These are phyloP conservation scores for Aquilaria agallochum DNA, from an alignment of 441 rosid species.

Conservation along the genomic window DNA sequence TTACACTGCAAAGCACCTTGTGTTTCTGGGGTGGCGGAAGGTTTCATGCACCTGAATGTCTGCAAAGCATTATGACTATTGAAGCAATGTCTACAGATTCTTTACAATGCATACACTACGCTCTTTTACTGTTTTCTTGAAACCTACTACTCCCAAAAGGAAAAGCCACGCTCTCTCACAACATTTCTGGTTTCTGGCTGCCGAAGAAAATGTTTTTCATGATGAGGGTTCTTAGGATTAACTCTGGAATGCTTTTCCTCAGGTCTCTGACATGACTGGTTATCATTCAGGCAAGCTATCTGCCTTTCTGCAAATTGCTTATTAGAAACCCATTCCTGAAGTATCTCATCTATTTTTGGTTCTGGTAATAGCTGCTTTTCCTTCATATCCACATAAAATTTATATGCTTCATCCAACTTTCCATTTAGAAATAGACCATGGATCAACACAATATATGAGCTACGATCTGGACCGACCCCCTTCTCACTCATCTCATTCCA, in stretches of 20 bases:
- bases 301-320: conserved; percentile 46
- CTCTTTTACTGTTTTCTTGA: conserved; percentile 12
- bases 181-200: conserved; percentile 65
- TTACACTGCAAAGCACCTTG: conserved; percentile 10
- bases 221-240: conserved; percentile 25
- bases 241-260: conserved; percentile 19
- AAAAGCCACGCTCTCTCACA: conserved; percentile 65
- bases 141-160: conserved; percentile 53
- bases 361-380: conserved; percentile 60
- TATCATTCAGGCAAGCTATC: conserved; percentile 18
- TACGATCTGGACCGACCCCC: conserved; percentile 70
- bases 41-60: conserved; percentile 14
- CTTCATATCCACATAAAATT: conserved; percentile 79
- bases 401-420: conserved; percentile 70
- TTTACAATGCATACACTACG: conserved; percentile 5
- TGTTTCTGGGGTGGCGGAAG: conserved; percentile 14
- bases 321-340: conserved; percentile 67
- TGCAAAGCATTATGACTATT: conserved; percentile 11
- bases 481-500: conserved; percentile 78
- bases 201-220: conserved; percentile 40
- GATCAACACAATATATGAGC: conserved; percentile 77
- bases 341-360: conserved; percentile 62
- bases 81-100: conserved; percentile 9
- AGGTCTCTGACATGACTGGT: conserved; percentile 14
- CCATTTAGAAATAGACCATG: conserved; percentile 90